Base-by-base conservation (phyloP, 73 alveolate species). In the Tetrahymena malaccensis region DNA sequence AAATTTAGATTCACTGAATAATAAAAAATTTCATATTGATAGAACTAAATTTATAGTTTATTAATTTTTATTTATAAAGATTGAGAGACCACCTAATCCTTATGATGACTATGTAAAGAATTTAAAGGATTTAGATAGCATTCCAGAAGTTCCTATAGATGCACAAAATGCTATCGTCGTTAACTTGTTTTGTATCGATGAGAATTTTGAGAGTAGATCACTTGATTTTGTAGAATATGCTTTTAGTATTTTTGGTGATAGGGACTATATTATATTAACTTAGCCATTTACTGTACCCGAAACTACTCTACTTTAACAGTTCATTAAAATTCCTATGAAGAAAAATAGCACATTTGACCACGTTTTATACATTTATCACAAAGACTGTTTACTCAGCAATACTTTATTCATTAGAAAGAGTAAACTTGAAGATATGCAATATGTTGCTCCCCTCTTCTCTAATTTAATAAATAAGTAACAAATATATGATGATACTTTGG, bases 281-380 rank as follows among this genome's bases (percentile, higher is more conserved):
- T 98, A 99, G 94, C 99, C 99, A 11, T 99, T 98, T 94, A 98
- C 99, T 85, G 99, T 98, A n/a, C 97, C 99, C 34, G 99, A 99
- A 96, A 97, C 98, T 55, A 97, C 99, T 13, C 97, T 99, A 22
- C 96, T 98, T 89, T 98, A 98, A 96, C 97, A 98, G 93, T 98
- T 99, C 95, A 97, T 98, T 19, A 94, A 97, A 93, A 98, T 98
- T 35, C 96, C 97, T 34, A 99, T 98, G 96, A 98, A 98, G 97
- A 98, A 99, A 3, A 98, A 98, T 94, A 98, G 98, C 93, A 98
- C 99, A 11, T 99, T 98, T 97, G 98, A 98, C 0, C 99, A 99
- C 96, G 99, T 98, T 83, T 98, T 99, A 84, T 99, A 98, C 96
- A 98, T 99, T 43, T 98, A 98, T 94, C 99, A 99, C 94, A 97